These are phyloP conservation scores for Claviceps quebecensis DNA, from an alignment of 2,329 filamentous ascomycete genomes.

Conservation along the genomic window DNA sequence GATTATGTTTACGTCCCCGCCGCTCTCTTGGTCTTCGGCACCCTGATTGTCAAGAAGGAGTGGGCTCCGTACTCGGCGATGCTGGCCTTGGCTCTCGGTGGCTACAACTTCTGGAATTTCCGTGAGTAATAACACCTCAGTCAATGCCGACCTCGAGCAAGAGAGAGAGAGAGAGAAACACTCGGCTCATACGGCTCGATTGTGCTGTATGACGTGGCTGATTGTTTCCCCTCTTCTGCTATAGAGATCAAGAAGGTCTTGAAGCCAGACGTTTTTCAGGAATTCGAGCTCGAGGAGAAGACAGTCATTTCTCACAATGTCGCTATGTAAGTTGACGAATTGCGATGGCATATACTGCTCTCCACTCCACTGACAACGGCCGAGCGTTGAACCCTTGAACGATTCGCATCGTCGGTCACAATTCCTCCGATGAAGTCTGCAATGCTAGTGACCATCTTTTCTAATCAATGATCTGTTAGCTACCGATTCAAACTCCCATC, in stretches of 20 bases:
- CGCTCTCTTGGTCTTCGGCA: slow-evolving; percentile 63
- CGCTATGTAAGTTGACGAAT: slow-evolving; percentile 57
- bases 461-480: slow-evolving; percentile 27
- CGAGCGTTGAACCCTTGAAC: not conserved
- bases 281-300: slow-evolving; percentile 90
- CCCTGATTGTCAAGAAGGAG: slow-evolving; percentile 64
- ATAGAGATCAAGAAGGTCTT: slow-evolving; percentile 68
- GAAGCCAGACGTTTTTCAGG: slow-evolving; percentile 76
- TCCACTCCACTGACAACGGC: not conserved
- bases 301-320: slow-evolving; percentile 95
- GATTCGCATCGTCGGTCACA: not conserved
- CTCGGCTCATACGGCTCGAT: not conserved
- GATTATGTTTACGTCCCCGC: slow-evolving; percentile 75
- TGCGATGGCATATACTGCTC: not conserved
- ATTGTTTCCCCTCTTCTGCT: not conserved
- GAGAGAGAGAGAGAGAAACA: not conserved
- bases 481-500: slow-evolving; percentile 86
- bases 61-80: slow-evolving; percentile 58
- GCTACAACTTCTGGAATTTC: slow-evolving; percentile 56
- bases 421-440: not conserved
- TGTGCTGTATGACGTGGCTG: slow-evolving; percentile 6
- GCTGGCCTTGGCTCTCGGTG: slow-evolving; percentile 50
- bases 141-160: not conserved
- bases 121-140: slow-evolving; percentile 37
- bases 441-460: not conserved